Conservation (phyloP, 2,329 filamentous ascomycete species). For the Colletotrichum cereale region DNA sequence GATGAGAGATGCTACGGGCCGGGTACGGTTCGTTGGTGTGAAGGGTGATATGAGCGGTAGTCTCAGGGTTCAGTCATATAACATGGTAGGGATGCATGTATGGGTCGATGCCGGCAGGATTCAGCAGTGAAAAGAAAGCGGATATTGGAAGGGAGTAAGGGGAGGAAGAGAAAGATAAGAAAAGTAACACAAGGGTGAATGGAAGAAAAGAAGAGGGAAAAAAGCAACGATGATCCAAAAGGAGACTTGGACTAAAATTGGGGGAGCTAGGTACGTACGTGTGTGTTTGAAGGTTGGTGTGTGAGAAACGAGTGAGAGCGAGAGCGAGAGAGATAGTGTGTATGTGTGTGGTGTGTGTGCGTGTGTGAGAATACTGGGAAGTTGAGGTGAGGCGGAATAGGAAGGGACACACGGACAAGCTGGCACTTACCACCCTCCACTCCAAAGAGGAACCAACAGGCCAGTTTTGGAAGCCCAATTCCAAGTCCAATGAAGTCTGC, state of each 20-base stretch:
- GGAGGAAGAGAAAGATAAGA: slow-evolving; percentile 1
- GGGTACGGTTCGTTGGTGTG: slow-evolving; percentile 33
- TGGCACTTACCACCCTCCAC: slow-evolving; percentile 19
- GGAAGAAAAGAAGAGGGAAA: slow-evolving; percentile 10
- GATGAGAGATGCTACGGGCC: slow-evolving; percentile 34
- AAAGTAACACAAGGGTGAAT: slow-evolving; percentile 21
- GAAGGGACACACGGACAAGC: slow-evolving; percentile 15
- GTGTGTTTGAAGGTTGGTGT: neutral
- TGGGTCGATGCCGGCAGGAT: slow-evolving; percentile 32
- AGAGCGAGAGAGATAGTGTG: neutral
- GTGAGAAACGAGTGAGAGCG: neutral
- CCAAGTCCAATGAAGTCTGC: slow-evolving; percentile 22
- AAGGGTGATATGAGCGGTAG: slow-evolving; percentile 33
- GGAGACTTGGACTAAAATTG: slow-evolving; percentile 20
- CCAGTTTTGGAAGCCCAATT: slow-evolving; percentile 18
- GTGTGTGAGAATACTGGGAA: slow-evolving; percentile 15
- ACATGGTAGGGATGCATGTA: slow-evolving; percentile 37
- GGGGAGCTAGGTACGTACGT: slow-evolving; percentile 22
- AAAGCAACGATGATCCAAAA: slow-evolving; percentile 37
- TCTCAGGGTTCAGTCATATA: slow-evolving; percentile 39
- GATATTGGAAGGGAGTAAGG: slow-evolving; percentile 8
- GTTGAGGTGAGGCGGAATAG: slow-evolving; percentile 35
- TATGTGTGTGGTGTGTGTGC: neutral
- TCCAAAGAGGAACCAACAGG: slow-evolving; percentile 14
- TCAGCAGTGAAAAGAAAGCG: slow-evolving; percentile 6